Conservation (phyloP, 371 early-diverging fungal species). For the Phascolomyces articulosus region DNA sequence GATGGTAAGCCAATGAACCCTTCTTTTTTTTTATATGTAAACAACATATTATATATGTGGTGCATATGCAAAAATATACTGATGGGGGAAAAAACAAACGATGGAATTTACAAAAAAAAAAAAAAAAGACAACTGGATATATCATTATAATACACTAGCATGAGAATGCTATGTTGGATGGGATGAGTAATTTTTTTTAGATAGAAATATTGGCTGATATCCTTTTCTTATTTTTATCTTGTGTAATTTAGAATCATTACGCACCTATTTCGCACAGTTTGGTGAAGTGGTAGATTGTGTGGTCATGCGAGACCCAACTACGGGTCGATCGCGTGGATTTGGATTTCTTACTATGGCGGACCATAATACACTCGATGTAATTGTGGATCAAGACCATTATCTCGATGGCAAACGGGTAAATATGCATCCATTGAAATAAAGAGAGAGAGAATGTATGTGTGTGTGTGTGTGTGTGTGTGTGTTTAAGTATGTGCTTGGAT, state of each 20-base stretch:
- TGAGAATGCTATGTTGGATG: no score
- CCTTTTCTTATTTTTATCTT: neutral
- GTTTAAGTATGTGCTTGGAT: no score
- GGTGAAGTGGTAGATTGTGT: constrained; percentile 75
- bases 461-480: no score
- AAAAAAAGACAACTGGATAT: no score
- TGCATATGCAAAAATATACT: no score
- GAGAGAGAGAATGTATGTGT: no score
- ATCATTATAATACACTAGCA: no score
- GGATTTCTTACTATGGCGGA: constrained; percentile 88
- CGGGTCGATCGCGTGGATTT: constrained; percentile 87
- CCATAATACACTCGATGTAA: constrained; percentile 66
- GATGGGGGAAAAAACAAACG: no score
- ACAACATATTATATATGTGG: no score
- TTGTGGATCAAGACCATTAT: constrained; percentile 74
- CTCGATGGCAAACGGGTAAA: constrained; percentile 86
- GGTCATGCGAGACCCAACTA: constrained; percentile 84
- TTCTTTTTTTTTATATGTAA: constrained; percentile 1
- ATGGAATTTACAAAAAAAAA: no score
- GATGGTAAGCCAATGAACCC: constrained; percentile 63
- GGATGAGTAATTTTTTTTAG: neutral
- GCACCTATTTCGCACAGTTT: constrained; percentile 75
- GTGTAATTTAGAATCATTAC: constrained; percentile 62
- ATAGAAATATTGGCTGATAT: neutral
- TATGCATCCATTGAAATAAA: neutral